Evolutionary conservation across 306 rosid species (phyloP), one percentile per base, ranked within the genome.

Genomic region (Vigna radiata): DNA sequence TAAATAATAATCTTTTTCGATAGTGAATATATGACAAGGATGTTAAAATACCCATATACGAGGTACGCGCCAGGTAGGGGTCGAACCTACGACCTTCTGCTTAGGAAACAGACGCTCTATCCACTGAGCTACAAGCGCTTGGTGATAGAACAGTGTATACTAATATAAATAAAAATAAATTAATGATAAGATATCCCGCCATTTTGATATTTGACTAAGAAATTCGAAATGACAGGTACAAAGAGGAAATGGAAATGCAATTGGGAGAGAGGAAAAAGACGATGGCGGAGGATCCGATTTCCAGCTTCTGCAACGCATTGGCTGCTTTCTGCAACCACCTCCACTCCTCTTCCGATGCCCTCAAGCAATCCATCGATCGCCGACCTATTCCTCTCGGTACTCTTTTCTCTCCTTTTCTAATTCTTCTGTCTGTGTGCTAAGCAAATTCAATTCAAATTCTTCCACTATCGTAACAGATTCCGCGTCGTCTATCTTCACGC

Each of bases 361-460:
- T 95, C 85, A 84, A 70, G 54, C 87, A 89, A 46, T 95, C 98
- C 81, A 41, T 92, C 66, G 80, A 83, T 47, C 97, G 97, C 83
- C 91, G 93, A 19, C 91, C 95, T 47, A 89, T 94, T 77, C 98
- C 98, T 64, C 98, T 94, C 52, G 95, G 96, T 88, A 65, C 37
- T 2, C 9, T 16, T 39, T 19, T 65, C 50, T 67, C 66, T 27
- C 48, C 48, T 36, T 41, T 67, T 18, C 19, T 58, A 68, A 11
- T 11, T 18, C 13, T 60, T 31, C 53, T 54, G 10, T 58, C 17
- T 77, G 14, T 16, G 65, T 68, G 2, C 27, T 10, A 7, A 12
- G 49, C 41, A 44, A 73, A 19, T 33, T 39, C 17, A 8, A 23
- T 33, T 39, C 27, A 36, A 58, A 50, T 0, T 50, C 23, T 0